Evolutionary conservation across 768 basidiomycete species (phyloP).

Genomic region (Boletus eberwhitei): DNA sequence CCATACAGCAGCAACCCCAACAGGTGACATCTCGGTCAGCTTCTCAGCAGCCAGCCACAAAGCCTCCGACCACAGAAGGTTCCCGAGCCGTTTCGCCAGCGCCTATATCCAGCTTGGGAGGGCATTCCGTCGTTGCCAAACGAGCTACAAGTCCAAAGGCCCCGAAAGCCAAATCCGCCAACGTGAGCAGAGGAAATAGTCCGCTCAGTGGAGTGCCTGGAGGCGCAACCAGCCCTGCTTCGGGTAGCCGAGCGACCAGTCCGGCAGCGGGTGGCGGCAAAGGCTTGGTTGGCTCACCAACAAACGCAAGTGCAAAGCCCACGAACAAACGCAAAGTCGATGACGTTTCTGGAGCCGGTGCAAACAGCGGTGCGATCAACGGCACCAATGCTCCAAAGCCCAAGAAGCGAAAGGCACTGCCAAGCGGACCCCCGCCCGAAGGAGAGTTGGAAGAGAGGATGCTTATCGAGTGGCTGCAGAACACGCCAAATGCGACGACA

Average conservation of each 20-base stretch:
- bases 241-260: constrained; percentile 36
- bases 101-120: constrained; percentile 55
- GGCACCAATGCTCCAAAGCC: constrained; percentile 37
- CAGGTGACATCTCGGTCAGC: constrained; percentile 44
- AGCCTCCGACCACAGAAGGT: constrained; percentile 31
- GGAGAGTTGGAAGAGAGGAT: constrained; percentile 61
- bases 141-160: constrained; percentile 81
- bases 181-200: constrained; percentile 53
- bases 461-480: constrained; percentile 75
- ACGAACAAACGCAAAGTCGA: constrained; percentile 62
- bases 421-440: constrained; percentile 39
- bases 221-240: constrained; percentile 48
- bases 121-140: constrained; percentile 78
- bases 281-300: constrained; percentile 24
- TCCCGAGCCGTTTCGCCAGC: constrained; percentile 54
- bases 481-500: constrained; percentile 66
- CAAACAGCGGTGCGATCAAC: constrained; percentile 9
- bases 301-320: constrained; percentile 35
- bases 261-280: constrained; percentile 24
- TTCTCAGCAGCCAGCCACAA: constrained; percentile 36
- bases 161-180: constrained; percentile 52
- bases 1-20: constrained; percentile 40
- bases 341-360: constrained; percentile 31
- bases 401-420: constrained; percentile 53
- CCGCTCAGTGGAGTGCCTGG: constrained; percentile 43